Conservation (phyloP, 331 rosid genomes). For the Pyrus hybrid region DNA sequence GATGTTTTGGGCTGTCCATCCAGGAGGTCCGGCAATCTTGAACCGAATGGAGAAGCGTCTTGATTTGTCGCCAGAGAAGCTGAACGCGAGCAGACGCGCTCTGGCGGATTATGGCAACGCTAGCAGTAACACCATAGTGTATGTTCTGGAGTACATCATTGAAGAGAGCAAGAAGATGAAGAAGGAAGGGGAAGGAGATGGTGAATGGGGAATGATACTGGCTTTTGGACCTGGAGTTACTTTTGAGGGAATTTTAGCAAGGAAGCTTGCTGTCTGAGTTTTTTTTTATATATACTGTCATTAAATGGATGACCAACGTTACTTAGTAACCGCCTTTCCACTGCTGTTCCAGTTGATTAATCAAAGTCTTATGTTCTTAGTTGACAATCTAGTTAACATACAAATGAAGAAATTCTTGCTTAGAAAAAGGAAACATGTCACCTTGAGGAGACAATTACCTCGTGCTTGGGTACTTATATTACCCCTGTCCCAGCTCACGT, state of each 20-base stretch:
- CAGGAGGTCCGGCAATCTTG: constrained; percentile 95
- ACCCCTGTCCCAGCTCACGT: no score
- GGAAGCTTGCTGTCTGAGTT: constrained; percentile 44
- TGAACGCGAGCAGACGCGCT: constrained; percentile 74
- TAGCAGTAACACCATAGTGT: constrained; percentile 82
- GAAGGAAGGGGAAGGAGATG: constrained; percentile 28
- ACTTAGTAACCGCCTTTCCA: background rate
- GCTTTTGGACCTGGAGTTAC: constrained; percentile 98
- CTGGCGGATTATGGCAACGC: constrained; percentile 90
- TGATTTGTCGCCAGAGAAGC: constrained; percentile 69
- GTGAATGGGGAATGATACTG: constrained; percentile 79
- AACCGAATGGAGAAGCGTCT: constrained; percentile 71
- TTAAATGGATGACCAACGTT: background rate
- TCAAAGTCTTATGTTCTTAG: background rate
- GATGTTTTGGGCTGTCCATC: constrained; percentile 94
- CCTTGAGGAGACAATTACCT: no score
- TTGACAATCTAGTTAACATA: background rate
- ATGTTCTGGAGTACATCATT: constrained; percentile 83
- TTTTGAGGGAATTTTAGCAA: constrained; percentile 83
- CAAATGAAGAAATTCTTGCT: background rate
- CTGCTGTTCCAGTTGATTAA: background rate
- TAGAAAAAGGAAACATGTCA: background rate
- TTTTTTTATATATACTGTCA: background rate
- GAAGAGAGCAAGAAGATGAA: constrained; percentile 53
- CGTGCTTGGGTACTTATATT: no score